Percentiles rank a stretch among this genome's conserved stretches.
Evolutionary conservation across 2,329 filamentous ascomycete species (phyloP).

Genomic region (Penicillium sp.): DNA sequence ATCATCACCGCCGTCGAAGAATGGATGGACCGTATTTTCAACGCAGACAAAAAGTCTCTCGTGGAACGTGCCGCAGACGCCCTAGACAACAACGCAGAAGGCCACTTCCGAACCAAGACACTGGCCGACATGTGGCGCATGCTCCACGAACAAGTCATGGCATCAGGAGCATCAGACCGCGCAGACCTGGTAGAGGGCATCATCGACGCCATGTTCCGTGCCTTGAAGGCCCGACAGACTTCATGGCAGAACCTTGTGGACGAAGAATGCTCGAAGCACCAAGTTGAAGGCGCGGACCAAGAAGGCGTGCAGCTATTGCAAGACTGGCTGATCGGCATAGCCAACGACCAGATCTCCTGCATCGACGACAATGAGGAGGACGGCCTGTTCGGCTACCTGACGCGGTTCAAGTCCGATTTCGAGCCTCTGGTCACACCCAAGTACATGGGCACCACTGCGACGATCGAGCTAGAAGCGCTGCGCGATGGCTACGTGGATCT

Average conservation of each 20-base stretch:
- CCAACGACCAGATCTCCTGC: conserved; percentile 97
- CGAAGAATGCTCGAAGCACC: conserved; percentile 75
- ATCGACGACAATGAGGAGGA: conserved; percentile 84
- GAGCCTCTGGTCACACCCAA: conserved; percentile 74
- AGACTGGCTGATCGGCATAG: conserved; percentile 94
- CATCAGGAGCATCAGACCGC: conserved; percentile 79
- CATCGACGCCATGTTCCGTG: conserved; percentile 90
- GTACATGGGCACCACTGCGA: conserved; percentile 71
- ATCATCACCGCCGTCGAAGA: conserved; percentile 95
- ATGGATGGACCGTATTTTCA: conserved; percentile 93
- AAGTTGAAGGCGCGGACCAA: conserved; percentile 47
- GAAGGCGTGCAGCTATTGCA: conserved; percentile 72
- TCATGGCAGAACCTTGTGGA: conserved; percentile 87
- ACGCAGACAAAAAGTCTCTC: conserved; percentile 78
- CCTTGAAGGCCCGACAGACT: conserved; percentile 77
- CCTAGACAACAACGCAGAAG: conserved; percentile 82
- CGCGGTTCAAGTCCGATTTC: conserved; percentile 80
- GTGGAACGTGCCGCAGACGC: conserved; percentile 73
- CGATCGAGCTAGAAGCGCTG: conserved; percentile 69
- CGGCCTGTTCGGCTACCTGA: conserved; percentile 76
- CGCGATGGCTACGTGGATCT: conserved; percentile 94
- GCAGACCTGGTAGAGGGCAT: conserved; percentile 92
- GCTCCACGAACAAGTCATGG: conserved; percentile 86
- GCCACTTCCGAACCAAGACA: conserved; percentile 87
- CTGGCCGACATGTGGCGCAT: conserved; percentile 96